These are phyloP conservation scores for Kwoniella shivajii DNA, from an alignment of 1,284 basidiomycete genomes.

Conservation along the genomic window DNA sequence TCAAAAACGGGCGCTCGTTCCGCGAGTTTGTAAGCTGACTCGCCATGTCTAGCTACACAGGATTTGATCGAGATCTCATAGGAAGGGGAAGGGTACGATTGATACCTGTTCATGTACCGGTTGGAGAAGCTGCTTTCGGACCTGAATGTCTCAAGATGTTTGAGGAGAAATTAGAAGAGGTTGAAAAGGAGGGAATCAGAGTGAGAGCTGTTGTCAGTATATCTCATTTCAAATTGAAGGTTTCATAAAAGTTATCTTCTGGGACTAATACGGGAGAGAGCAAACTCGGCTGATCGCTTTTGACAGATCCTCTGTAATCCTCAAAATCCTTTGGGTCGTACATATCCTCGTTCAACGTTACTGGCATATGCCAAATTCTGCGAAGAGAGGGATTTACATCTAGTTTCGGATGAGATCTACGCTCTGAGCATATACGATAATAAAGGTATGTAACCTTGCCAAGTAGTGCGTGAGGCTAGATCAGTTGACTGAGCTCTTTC, in stretches of 20 bases:
- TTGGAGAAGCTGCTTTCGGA: conserved; percentile 35
- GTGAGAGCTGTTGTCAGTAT: conserved; percentile 42
- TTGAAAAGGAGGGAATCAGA: conserved; percentile 29
- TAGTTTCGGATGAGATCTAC: conserved; percentile 57
- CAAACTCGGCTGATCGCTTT: too few relatives aligned
- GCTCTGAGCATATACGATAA: conserved; percentile 53
- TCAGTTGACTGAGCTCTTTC: neutral
- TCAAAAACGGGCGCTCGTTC: neutral
- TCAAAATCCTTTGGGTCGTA: conserved; percentile 55
- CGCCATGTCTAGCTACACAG: conserved; percentile 40
- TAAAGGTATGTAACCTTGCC: conserved; percentile 23
- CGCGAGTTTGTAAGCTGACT: too few relatives aligned
- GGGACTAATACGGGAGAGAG: too few relatives aligned
- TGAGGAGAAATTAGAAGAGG: conserved; percentile 32
- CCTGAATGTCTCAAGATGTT: conserved; percentile 36
- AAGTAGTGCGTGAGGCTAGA: neutral
- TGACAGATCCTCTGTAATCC: conserved; percentile 56
- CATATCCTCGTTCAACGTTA: conserved; percentile 52
- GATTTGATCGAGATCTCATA: conserved; percentile 50
- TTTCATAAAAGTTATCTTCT: neutral
- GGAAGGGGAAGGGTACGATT: conserved; percentile 40
- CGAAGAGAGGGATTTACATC: conserved; percentile 54
- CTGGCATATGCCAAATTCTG: conserved; percentile 55
- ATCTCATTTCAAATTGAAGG: neutral
- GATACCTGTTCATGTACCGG: conserved; percentile 43